Percentiles rank a stretch among this genome's conserved stretches.
Conservation (phyloP, 2,329 filamentous ascomycete genomes). For the Dryadomyces quercus-mongolicae region DNA sequence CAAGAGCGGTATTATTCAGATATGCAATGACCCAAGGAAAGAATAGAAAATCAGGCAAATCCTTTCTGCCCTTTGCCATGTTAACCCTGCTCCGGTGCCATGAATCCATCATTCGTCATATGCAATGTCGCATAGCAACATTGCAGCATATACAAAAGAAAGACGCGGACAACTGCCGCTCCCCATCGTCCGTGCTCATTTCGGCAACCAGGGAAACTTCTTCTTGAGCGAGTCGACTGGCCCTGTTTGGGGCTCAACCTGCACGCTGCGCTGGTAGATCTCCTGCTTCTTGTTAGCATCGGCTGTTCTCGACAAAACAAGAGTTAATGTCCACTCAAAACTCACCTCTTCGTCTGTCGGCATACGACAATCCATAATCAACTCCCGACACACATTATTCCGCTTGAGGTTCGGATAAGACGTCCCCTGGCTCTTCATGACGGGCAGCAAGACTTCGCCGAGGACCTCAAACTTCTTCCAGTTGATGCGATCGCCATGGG, state of each 20-base stretch:
- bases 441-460: constrained; percentile 77
- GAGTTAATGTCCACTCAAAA: constrained; percentile 10
- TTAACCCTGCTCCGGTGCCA: background rate
- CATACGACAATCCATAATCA: constrained; percentile 74
- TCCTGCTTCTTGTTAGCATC: constrained; percentile 31
- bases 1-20: too few species aligned
- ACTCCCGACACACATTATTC: constrained; percentile 57
- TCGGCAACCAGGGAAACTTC: constrained; percentile 56
- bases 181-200: constrained; percentile 16
- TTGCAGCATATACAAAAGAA: background rate
- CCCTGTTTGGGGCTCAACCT: constrained; percentile 40
- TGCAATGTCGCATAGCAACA: background rate
- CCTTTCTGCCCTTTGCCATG: too few species aligned
- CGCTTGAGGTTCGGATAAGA: constrained; percentile 63
- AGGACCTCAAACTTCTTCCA: constrained; percentile 98
- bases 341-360: constrained; percentile 78
- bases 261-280: constrained; percentile 49
- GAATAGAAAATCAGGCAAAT: too few species aligned
- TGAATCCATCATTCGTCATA: constrained; percentile 1
- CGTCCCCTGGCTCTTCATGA: constrained; percentile 83
- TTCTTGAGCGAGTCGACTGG: constrained; percentile 42
- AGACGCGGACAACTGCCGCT: too few species aligned
- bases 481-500: constrained; percentile 66
- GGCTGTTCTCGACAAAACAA: too few species aligned
- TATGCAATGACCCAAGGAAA: too few species aligned